Base-by-base conservation (phyloP, 2,329 filamentous ascomycete genomes). In the Ascochyta fabae region DNA sequence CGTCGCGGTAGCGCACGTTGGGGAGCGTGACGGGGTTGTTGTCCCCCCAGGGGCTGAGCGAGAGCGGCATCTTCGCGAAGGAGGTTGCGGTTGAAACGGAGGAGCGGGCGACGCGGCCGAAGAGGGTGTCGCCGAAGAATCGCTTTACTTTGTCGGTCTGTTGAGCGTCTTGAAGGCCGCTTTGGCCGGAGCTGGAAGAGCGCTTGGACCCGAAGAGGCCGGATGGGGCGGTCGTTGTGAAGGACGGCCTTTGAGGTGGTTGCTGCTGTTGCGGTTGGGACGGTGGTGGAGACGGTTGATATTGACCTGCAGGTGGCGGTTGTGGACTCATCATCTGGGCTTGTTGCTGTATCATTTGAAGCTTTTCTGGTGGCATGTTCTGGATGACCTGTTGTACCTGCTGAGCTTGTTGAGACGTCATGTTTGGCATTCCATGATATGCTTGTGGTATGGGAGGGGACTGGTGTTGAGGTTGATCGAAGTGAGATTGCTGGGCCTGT, bases 1-100 rank as follows among this genome's bases (percentile, higher is more conserved):
- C 72, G 46, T 76, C 74, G 45, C 74, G 68, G 58, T 75, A 74
- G 27, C 74, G 74, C 2, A 76, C 72, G 54, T 76, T 76, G 40
- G 74, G 74, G 5, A 75, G 64, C 1, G 73, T 75, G 16, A 76
- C 73, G 3, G 74, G 72, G 48, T 75, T 76, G 56, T 76, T 76
- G 56, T 75, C 74, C 29, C 74, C 74, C 73, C 73, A 76, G 3
- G 74, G 74, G 10, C 68, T 72, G 2, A 76, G 61, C 0, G 66
- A 56, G 4, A 66, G 61, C 13, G 72, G 69, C 65, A 75, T 72
- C 41, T 74, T 74, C 35, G 73, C 41, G 13, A 72, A 65, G 1
- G 71, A 69, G 2, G 71, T 70, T 10, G 64, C 69, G 3, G 72
- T 75, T 42, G 71, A 64, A 12, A 75, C 70, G 3, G 67, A 70